Percentiles rank a stretch among this genome's conserved stretches.
Conservation (phyloP, 169 alveolate genomes). For the Sarcocystis neurona region DNA sequence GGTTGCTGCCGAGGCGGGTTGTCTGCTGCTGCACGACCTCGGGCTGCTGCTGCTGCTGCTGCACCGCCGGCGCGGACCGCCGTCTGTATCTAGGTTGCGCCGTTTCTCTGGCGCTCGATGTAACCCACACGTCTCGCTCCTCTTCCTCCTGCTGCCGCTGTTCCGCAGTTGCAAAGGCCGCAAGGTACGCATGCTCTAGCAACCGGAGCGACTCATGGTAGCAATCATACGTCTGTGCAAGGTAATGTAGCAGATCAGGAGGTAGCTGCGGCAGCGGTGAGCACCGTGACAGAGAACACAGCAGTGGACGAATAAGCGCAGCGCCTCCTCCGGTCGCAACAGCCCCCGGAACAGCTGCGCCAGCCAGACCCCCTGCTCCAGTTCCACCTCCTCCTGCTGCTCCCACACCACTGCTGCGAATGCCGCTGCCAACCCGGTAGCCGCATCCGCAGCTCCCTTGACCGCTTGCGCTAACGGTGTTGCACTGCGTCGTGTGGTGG, state of each 20-base stretch:
- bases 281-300: constrained; percentile 37
- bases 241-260: constrained; percentile 40
- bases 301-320: constrained; percentile 56
- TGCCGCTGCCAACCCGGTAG: background rate
- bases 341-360: constrained; percentile 1
- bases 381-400: constrained; percentile 8
- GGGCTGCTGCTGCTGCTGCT: background rate
- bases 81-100: background rate
- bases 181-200: constrained; percentile 46
- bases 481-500: background rate
- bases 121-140: background rate
- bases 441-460: constrained; percentile 49
- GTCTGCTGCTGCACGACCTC: background rate
- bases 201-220: constrained; percentile 48
- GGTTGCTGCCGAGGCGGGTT: background rate
- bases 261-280: constrained; percentile 59
- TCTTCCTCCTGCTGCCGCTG: no score
- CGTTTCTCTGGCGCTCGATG: background rate
- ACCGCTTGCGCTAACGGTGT: constrained; percentile 26
- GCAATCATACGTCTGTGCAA: constrained; percentile 46
- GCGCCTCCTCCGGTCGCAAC: constrained; percentile 44
- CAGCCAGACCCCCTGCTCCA: constrained; percentile 27
- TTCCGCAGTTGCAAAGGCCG: constrained; percentile 16
- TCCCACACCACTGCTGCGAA: constrained; percentile 25
- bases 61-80: background rate